Percentiles rank a stretch among this genome's conserved stretches.
Conservation (phyloP, 2,329 filamentous ascomycete genomes). For the Biscogniauxia sp. region DNA sequence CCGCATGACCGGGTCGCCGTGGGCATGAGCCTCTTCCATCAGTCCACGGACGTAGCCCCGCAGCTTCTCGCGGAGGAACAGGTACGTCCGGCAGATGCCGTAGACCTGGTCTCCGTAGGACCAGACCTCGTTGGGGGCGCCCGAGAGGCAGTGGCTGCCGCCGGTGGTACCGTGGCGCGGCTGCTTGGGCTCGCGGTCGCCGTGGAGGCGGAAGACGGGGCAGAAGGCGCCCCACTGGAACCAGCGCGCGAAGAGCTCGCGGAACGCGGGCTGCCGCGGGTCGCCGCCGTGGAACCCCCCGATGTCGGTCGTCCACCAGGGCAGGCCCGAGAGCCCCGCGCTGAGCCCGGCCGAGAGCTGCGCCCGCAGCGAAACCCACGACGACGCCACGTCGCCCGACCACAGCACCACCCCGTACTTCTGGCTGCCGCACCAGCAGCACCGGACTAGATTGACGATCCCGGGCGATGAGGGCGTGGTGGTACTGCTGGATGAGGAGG, state of each 20-base stretch:
- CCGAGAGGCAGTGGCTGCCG: conserved; percentile 43
- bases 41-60: conserved; percentile 55
- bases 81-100: conserved; percentile 57
- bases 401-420: conserved; percentile 65
- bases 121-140: conserved; percentile 64
- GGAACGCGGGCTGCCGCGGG: conserved; percentile 52
- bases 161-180: conserved; percentile 34
- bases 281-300: conserved; percentile 68
- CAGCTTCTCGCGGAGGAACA: conserved; percentile 56
- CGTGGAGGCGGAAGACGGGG: conserved; percentile 66
- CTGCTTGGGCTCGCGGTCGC: conserved; percentile 58
- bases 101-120: conserved; percentile 61
- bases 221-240: conserved; percentile 69
- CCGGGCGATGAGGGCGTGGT: conserved; percentile 43
- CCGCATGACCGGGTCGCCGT: conserved; percentile 60
- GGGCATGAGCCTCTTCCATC: conserved; percentile 59
- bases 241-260: conserved; percentile 65
- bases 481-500: too few species aligned
- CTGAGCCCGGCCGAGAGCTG: conserved; percentile 64
- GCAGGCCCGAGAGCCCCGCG: conserved; percentile 62
- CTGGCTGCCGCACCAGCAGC: conserved; percentile 55
- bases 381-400: conserved; percentile 65
- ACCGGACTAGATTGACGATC: conserved; percentile 51
- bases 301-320: conserved; percentile 71
- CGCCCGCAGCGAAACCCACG: conserved; percentile 57